These are phyloP conservation scores for Claviceps purpurea DNA, from an alignment of 2,329 filamentous ascomycete species.

Conservation along the genomic window DNA sequence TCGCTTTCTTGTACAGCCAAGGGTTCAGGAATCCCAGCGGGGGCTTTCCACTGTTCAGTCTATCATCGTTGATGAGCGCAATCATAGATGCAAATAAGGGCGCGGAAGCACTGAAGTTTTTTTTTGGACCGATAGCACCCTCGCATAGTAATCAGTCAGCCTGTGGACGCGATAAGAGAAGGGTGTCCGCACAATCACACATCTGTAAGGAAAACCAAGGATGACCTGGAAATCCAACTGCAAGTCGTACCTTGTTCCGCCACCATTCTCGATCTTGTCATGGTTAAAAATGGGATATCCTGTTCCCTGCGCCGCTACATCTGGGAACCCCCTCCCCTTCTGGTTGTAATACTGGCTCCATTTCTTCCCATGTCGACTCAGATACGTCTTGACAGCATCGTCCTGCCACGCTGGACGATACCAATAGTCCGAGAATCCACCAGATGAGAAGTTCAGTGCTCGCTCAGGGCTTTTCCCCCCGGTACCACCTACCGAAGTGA, in stretches of 20 bases:
- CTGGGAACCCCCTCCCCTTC: slow-evolving; percentile 44
- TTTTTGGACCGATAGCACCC: too few relatives aligned
- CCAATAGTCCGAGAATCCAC: slow-evolving; percentile 37
- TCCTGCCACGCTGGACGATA: slow-evolving; percentile 29
- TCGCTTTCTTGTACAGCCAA: slow-evolving; percentile 36
- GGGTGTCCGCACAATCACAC: too few relatives aligned
- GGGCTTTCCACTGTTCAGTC: slow-evolving; percentile 38
- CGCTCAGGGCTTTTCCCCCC: slow-evolving; percentile 35
- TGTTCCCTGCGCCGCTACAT: slow-evolving; percentile 42
- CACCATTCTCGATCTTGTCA: slow-evolving; percentile 12
- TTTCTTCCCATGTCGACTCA: slow-evolving; percentile 27
- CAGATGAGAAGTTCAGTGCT: slow-evolving; percentile 37
- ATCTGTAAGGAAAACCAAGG: not conserved
- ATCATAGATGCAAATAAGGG: slow-evolving; percentile 52
- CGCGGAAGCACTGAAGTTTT: slow-evolving; percentile 34
- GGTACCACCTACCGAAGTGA: slow-evolving; percentile 50
- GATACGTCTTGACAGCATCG: slow-evolving; percentile 32
- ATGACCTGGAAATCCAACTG: too few relatives aligned
- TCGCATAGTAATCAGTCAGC: not conserved
- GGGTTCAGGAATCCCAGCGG: slow-evolving; percentile 48
- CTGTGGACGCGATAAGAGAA: too few relatives aligned
- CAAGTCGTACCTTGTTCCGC: slow-evolving; percentile 20
- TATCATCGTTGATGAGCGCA: slow-evolving; percentile 49
- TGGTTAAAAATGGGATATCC: slow-evolving; percentile 21
- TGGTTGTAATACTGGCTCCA: slow-evolving; percentile 35